These are phyloP conservation scores for Schizothecium vesticola DNA, from an alignment of 495 filamentous ascomycete genomes.

Conservation along the genomic window DNA sequence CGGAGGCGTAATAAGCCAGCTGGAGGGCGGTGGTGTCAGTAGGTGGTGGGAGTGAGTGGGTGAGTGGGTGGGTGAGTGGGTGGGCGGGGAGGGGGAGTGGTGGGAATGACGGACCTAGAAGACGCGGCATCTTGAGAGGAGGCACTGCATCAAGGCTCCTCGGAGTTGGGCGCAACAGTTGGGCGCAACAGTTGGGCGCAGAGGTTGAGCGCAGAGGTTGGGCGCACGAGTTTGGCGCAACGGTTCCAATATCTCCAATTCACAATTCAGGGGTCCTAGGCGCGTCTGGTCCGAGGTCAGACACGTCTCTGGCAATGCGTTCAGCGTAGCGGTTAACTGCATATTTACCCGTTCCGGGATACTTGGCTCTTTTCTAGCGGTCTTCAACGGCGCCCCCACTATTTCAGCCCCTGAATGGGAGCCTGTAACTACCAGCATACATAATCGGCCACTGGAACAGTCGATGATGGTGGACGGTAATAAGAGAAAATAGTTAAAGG, in stretches of 20 bases:
- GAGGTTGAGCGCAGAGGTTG: neutral
- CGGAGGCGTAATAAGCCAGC: constrained; percentile 50
- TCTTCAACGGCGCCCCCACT: neutral
- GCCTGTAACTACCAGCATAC: no score
- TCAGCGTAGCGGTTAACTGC: neutral
- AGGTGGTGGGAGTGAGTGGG: neutral
- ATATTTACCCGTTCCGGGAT: neutral
- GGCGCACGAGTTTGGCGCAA: neutral
- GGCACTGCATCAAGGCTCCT: constrained; percentile 3
- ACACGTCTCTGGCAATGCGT: neutral
- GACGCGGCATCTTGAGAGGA: constrained; percentile 29
- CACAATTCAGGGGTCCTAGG: neutral
- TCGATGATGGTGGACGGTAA: no score
- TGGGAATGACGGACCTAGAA: constrained; percentile 22
- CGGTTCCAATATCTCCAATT: neutral
- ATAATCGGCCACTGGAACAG: no score
- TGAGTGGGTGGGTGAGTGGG: neutral
- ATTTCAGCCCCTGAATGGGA: neutral
- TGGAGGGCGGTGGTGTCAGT: constrained; percentile 19
- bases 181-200: neutral
- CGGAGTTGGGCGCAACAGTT: neutral
- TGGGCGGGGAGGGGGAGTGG: no score
- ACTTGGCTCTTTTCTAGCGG: neutral
- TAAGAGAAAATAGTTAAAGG: no score
- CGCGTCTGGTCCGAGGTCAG: neutral